These are phyloP conservation scores for Hanseniaspora hatyaiensis DNA, from an alignment of 805 yeast species.

Conservation along the genomic window DNA sequence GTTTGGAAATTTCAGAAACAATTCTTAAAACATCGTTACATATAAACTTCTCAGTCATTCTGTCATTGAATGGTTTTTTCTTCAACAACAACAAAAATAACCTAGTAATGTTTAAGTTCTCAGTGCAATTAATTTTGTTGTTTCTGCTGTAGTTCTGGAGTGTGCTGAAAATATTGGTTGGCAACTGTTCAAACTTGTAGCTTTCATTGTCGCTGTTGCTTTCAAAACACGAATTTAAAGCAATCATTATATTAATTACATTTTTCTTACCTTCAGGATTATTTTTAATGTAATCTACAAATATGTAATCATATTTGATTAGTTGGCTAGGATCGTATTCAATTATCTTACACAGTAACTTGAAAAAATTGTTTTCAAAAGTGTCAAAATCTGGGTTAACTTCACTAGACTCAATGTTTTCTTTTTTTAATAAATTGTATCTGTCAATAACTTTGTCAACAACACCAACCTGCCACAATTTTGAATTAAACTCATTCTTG, in stretches of 20 bases:
- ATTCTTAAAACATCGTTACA: conserved; percentile 16
- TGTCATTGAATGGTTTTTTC: conserved; percentile 1
- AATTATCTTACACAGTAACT: neutral
- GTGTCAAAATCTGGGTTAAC: neutral
- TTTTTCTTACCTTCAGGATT: conserved; percentile 8
- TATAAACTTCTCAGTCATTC: conserved; percentile 10
- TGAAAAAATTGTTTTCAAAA: conserved; percentile 9
- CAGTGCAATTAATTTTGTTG: conserved; percentile 6
- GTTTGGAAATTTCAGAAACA: conserved; percentile 13
- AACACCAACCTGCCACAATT: conserved; percentile 13
- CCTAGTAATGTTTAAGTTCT: conserved; percentile 7
- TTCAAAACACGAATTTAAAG: conserved; percentile 6
- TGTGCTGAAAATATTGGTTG: neutral
- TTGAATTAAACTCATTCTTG: neutral
- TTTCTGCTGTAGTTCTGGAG: conserved; percentile 1
- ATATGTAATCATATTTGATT: neutral
- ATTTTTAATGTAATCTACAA: conserved; percentile 10
- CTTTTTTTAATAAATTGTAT: conserved; percentile 9
- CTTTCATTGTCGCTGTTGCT: neutral
- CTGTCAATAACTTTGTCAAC: conserved; percentile 7
- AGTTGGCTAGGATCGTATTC: neutral
- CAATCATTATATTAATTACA: conserved; percentile 2
- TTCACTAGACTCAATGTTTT: neutral
- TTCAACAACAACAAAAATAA: conserved; percentile 9
- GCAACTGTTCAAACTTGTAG: neutral